Conservation (phyloP, 768 basidiomycete species). For the Favolaschia claudopus region DNA sequence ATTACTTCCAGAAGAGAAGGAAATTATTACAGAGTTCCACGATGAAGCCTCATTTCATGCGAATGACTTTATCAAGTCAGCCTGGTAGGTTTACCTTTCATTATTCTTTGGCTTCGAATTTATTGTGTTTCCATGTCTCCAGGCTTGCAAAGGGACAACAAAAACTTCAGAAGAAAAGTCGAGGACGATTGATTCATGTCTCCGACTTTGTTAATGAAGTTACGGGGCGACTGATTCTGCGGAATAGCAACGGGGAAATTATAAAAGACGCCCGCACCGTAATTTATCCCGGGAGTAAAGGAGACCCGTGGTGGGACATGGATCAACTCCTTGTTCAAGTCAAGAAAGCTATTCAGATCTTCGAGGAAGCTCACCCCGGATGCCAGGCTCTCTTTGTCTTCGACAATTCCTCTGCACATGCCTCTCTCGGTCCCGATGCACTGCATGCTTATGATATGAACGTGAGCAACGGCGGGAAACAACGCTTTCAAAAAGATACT, state of each 20-base stretch:
- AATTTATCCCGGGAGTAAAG: constrained; percentile 45
- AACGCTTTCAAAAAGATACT: constrained; percentile 32
- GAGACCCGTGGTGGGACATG: constrained; percentile 49
- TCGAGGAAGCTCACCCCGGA: constrained; percentile 44
- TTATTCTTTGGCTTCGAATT: too few species aligned
- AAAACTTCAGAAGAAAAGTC: constrained; percentile 40
- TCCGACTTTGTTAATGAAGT: constrained; percentile 49
- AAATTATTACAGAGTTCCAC: constrained; percentile 38
- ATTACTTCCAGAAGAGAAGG: constrained; percentile 29
- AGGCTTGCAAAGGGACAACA: constrained; percentile 33
- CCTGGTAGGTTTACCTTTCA: neutral
- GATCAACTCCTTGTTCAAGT: constrained; percentile 44
- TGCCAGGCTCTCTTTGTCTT: constrained; percentile 45
- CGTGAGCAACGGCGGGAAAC: constrained; percentile 37
- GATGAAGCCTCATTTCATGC: constrained; percentile 40
- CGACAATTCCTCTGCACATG: constrained; percentile 52
- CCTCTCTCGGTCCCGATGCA: constrained; percentile 38
- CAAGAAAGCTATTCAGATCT: constrained; percentile 40
- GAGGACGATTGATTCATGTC: constrained; percentile 45
- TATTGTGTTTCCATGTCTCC: too few species aligned
- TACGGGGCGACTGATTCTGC: constrained; percentile 38
- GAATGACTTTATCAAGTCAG: constrained; percentile 32
- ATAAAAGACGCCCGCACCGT: constrained; percentile 40
- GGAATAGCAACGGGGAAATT: constrained; percentile 33
- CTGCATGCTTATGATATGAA: constrained; percentile 44